Evolutionary conservation across 2,329 filamentous ascomycete genomes (phyloP).

Genomic region (Scorias spongiosa): DNA sequence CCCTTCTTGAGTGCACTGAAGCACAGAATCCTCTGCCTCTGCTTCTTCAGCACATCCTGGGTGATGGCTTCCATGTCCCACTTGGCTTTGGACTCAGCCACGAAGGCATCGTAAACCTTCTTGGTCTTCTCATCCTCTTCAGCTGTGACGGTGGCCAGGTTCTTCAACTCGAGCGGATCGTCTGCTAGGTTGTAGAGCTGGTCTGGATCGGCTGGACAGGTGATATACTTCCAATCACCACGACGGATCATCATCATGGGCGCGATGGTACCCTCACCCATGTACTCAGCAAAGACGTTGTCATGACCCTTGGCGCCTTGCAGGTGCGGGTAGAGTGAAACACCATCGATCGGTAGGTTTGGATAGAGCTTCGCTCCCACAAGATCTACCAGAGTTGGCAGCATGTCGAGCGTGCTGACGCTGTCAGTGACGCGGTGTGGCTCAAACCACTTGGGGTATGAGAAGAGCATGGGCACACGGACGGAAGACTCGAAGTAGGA

Average conservation of each 20-base stretch:
- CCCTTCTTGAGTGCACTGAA: constrained; percentile 69
- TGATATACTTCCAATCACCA: constrained; percentile 81
- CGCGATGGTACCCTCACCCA: constrained; percentile 77
- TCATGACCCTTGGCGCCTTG: constrained; percentile 54
- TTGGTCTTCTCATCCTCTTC: constrained; percentile 20
- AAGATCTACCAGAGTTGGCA: constrained; percentile 77
- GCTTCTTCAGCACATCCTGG: constrained; percentile 55
- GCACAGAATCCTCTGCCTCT: constrained; percentile 63
- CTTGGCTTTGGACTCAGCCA: constrained; percentile 54
- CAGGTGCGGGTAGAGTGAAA: constrained; percentile 67
- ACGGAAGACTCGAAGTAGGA: constrained; percentile 87
- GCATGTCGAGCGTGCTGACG: constrained; percentile 79
- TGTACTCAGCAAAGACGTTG: constrained; percentile 89
- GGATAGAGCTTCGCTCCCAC: constrained; percentile 55
- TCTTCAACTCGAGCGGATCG: constrained; percentile 65
- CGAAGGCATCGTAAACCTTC: constrained; percentile 43
- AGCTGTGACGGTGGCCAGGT: constrained; percentile 38
- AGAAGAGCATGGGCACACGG: constrained; percentile 73
- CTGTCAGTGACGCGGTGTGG: constrained; percentile 67
- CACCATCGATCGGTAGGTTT: constrained; percentile 70
- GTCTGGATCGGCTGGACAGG: constrained; percentile 66
- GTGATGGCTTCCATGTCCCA: constrained; percentile 77
- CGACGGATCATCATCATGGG: constrained; percentile 90
- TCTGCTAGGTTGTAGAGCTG: constrained; percentile 67
- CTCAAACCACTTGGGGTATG: constrained; percentile 59